Conservation (phyloP, 129 eudicot genomes). For the Artemisia argyi region DNA sequence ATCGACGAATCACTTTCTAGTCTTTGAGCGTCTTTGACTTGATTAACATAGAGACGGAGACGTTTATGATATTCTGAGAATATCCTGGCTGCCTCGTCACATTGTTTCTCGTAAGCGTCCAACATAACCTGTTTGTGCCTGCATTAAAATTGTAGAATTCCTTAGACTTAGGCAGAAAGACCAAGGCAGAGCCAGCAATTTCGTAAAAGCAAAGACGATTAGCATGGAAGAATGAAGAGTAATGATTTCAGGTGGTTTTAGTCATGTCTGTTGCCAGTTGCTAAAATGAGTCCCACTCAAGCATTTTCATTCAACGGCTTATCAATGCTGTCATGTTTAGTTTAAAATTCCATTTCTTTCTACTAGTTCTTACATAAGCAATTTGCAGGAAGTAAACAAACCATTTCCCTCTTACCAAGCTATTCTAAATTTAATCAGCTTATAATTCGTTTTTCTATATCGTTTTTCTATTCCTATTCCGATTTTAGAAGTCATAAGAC, state of each 20-base stretch:
- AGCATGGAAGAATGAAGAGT: not conserved
- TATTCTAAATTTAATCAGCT: not conserved
- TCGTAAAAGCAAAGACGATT: no score
- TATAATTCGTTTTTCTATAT: not conserved
- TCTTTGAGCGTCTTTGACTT: slow-evolving; percentile 80
- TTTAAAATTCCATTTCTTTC: no score
- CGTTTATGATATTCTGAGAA: slow-evolving; percentile 94
- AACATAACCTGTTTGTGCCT: slow-evolving; percentile 98
- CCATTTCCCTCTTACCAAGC: not conserved
- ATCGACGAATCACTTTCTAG: slow-evolving; percentile 42
- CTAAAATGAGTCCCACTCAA: no score
- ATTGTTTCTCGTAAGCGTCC: slow-evolving; percentile 94
- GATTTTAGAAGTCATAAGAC: no score
- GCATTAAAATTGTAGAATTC: slow-evolving; percentile 21
- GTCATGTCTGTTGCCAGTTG: no score
- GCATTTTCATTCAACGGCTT: no score
- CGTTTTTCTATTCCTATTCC: no score
- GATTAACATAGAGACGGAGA: slow-evolving; percentile 66
- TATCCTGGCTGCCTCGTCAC: slow-evolving; percentile 94
- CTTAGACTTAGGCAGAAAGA: slow-evolving; percentile 3
- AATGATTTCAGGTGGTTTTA: no score
- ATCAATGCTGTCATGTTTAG: no score
- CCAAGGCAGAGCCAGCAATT: no score
- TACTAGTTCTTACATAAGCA: no score
- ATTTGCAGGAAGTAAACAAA: no score